Evolutionary conservation across 768 basidiomycete genomes (phyloP).

Genomic region (Hygrocybe coccinea): DNA sequence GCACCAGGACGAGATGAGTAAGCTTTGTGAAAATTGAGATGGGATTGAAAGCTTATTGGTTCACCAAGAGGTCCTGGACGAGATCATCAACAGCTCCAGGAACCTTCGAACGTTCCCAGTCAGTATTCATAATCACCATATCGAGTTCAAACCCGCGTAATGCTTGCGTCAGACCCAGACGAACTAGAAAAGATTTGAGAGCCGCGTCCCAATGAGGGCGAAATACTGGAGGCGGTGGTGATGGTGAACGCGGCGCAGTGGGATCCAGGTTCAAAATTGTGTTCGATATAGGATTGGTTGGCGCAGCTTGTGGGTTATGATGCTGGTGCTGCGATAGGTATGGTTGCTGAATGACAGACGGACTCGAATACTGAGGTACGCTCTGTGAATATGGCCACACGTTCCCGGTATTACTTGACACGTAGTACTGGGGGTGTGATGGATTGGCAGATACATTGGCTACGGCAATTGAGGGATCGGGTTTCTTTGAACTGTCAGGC

Average conservation of each 20-base stretch:
- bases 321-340: neutral
- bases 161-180: slow-evolving; percentile 54
- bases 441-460: neutral
- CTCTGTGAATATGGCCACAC: neutral
- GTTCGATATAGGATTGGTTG: neutral
- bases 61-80: slow-evolving; percentile 46
- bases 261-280: neutral
- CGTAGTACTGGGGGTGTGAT: neutral
- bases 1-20: slow-evolving; percentile 1
- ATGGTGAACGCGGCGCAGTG: slow-evolving; percentile 27
- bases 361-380: neutral
- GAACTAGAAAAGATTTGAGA: slow-evolving; percentile 48
- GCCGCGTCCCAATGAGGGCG: slow-evolving; percentile 60
- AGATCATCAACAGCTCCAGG: slow-evolving; percentile 52
- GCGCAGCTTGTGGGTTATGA: neutral
- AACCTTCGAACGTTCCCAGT: slow-evolving; percentile 58
- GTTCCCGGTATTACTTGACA: neutral
- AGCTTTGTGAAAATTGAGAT: neutral
- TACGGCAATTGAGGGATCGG: neutral
- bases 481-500: neutral
- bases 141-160: slow-evolving; percentile 64
- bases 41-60: slow-evolving; percentile 17
- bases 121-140: slow-evolving; percentile 61
- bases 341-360: neutral
- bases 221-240: slow-evolving; percentile 32